Evolutionary conservation across 2,329 filamentous ascomycete species (phyloP), one percentile per base, ranked within the genome.

Genomic region (Ophiocordyceps sinensis): DNA sequence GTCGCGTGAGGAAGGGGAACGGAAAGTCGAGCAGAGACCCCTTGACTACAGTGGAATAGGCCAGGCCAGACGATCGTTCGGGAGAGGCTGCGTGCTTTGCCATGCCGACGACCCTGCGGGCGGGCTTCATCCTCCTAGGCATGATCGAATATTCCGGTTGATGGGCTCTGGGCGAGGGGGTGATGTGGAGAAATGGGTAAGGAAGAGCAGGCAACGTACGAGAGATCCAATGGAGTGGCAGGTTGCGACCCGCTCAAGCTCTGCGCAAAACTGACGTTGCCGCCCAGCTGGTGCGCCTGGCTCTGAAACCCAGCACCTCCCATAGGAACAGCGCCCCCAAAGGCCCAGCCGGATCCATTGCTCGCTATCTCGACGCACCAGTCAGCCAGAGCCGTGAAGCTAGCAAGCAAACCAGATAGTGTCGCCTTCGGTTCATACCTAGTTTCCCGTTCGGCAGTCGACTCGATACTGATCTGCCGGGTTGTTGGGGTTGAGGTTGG

Each of bases 401-500:
- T n/a, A 23, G 21, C 39, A 3, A 6, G 15, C 32, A 10, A 15
- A 17, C 14, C 9, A 10, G 32, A 7, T 29, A 21, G 15, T 38
- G 17, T 17, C 34, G 19, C n/a, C 5, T 32, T 38, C 23, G 15
- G 10, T 21, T 21, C 36, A 39, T 57, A 80, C 77, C 72, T 67
- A 79, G 61, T 60, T 81, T 81, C 42, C 75, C 75, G 51, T 77
- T 78, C 43, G 75, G 75, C 69, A 81, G 65, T 54, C 77, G 70
- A 57, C 59, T 73, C 41, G 75, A 68, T 35, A 70, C 70, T 47
- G 65, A 63, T 54, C 77, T 68, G 42, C 64, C 71, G 49, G 49
- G 54, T 46, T 63, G 63, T 47, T 77, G 75, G 43, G 67, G 67
- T 58, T 75, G 73, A 58, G 74, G 75, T 51, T 76, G 74, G 51